Evolutionary conservation across 345 rosid species (phyloP).

Genomic region (Populus deltoides): DNA sequence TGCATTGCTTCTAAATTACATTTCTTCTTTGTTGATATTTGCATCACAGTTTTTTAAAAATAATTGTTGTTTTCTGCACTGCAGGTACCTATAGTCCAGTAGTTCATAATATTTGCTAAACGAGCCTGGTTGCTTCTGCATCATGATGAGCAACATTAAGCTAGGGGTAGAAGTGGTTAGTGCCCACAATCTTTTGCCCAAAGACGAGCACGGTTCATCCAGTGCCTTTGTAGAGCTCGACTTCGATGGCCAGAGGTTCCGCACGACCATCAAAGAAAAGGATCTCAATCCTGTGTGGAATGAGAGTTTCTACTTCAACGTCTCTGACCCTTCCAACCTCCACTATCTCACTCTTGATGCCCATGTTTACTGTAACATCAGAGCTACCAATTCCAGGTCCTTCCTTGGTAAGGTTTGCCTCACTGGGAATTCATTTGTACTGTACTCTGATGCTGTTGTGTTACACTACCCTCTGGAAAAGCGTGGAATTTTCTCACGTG

Average conservation of each 20-base stretch:
- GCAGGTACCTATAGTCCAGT: conserved; percentile 33
- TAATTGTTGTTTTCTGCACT: conserved; percentile 14
- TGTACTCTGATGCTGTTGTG: conserved; percentile 80
- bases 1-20: background rate
- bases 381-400: conserved; percentile 60
- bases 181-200: conserved; percentile 90
- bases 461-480: conserved; percentile 86
- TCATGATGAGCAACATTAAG: conserved; percentile 71
- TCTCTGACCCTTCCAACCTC: conserved; percentile 77
- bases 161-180: conserved; percentile 82
- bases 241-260: conserved; percentile 85
- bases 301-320: conserved; percentile 94
- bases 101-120: conserved; percentile 2
- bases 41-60: background rate
- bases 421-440: conserved; percentile 80
- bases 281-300: conserved; percentile 95
- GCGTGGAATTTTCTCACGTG: conserved; percentile 86
- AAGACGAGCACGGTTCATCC: conserved; percentile 90
- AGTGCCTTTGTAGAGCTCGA: conserved; percentile 78
- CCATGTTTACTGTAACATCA: conserved; percentile 54
- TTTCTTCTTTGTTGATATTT: background rate
- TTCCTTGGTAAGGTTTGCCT: conserved; percentile 89
- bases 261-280: conserved; percentile 80
- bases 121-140: conserved; percentile 12
- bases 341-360: conserved; percentile 76